phyloP scores from a whole-genome alignment of 2,329 filamentous ascomycete species.

The Hypoxylon sp. region DNA sequence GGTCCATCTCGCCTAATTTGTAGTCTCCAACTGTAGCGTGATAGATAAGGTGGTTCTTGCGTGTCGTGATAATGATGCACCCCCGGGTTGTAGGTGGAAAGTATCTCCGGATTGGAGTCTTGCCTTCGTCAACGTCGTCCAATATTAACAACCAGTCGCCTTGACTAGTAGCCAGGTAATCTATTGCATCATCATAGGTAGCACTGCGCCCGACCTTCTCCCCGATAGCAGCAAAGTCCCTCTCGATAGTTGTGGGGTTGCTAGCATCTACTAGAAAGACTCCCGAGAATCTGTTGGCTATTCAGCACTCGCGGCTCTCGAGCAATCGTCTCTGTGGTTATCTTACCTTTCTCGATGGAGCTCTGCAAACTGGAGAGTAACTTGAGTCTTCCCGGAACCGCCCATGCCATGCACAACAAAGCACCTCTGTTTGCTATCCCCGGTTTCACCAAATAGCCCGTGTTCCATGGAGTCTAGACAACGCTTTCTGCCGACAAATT shows the following conservation, averaged over 20 bases:
- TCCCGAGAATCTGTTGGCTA: not conserved
- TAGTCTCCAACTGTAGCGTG: not conserved
- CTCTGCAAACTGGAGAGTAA: not conserved
- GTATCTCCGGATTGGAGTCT: not conserved
- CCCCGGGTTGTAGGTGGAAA: not conserved
- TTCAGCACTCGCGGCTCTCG: not conserved
- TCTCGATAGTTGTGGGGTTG: not conserved
- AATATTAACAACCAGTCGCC: not conserved
- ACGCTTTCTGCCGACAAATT: not conserved
- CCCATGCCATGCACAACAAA: conserved; percentile 1
- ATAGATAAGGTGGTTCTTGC: not conserved
- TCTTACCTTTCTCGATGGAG: not conserved
- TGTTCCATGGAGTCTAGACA: not conserved
- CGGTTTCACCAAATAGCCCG: not conserved
- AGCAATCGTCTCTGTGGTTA: not conserved
- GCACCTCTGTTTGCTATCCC: not conserved
- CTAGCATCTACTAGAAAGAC: conserved; percentile 3
- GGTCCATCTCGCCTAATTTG: not conserved
- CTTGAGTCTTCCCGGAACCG: conserved; percentile 3
- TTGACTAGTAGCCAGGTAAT: not conserved
- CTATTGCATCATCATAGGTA: not conserved
- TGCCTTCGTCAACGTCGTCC: not conserved
- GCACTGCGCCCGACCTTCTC: not conserved
- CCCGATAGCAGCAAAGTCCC: conserved; percentile 2
- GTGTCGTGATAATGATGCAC: not conserved